phyloP scores from a whole-genome alignment of 768 basidiomycete species.

The Panaeolus cyanescens region DNA sequence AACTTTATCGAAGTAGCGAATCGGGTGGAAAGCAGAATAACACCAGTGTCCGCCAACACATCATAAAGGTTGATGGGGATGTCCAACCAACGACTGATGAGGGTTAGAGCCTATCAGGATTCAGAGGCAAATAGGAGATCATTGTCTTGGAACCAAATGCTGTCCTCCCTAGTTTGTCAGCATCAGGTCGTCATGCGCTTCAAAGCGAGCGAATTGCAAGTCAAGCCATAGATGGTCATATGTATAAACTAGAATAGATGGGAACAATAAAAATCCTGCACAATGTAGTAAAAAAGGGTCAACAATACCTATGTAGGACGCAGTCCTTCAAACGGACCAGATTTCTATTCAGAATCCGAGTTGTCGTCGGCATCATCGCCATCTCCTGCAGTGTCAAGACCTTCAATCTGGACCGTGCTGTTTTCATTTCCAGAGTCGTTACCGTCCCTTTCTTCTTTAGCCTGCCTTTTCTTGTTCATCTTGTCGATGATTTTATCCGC shows the following conservation, averaged over 20 bases:
- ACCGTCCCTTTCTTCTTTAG: conserved; percentile 53
- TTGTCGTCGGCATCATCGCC: conserved; percentile 31
- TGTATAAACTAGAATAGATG: background rate
- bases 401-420: conserved; percentile 61
- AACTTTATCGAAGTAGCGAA: background rate
- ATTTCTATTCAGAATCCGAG: conserved; percentile 21
- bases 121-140: background rate
- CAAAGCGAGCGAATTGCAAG: background rate
- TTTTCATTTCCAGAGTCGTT: conserved; percentile 39
- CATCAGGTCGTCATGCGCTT: background rate
- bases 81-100: background rate
- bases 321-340: conserved; percentile 2
- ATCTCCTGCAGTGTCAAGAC: conserved; percentile 39
- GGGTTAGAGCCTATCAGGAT: background rate
- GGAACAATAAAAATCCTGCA: background rate
- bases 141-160: background rate
- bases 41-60: background rate
- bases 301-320: conserved; percentile 1
- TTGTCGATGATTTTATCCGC: conserved; percentile 92
- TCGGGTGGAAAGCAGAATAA: background rate
- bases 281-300: background rate
- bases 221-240: background rate
- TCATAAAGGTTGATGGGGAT: background rate
- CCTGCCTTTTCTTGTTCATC: conserved; percentile 71
- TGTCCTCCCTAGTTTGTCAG: background rate